Conservation (phyloP, 2,329 filamentous ascomycete genomes). For the Verticillium nonalfalfae region DNA sequence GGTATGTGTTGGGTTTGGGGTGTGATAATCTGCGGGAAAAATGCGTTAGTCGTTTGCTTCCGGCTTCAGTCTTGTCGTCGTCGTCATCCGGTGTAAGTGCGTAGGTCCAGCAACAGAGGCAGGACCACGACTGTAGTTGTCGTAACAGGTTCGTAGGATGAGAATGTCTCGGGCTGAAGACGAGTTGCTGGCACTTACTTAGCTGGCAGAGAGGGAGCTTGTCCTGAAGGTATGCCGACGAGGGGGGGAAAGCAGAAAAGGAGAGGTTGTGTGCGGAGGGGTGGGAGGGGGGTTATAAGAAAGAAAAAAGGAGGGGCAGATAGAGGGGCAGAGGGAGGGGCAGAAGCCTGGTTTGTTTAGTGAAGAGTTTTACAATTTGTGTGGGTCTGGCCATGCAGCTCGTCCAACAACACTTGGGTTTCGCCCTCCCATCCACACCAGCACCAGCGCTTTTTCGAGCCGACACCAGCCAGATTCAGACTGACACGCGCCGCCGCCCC, state of each 20-base stretch:
- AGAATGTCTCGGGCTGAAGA: too few relatives aligned
- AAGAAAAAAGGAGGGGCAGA: neutral
- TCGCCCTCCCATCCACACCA: neutral
- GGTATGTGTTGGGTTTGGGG: neutral
- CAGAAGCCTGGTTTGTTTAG: neutral
- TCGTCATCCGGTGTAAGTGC: neutral
- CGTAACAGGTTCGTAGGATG: too few relatives aligned
- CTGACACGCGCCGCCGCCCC: neutral
- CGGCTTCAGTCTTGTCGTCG: neutral
- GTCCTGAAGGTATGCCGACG: constrained; percentile 3
- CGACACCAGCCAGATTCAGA: neutral
- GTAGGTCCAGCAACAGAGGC: too few relatives aligned
- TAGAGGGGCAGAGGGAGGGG: constrained; percentile 1
- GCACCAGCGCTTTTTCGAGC: neutral
- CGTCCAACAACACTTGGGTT: neutral
- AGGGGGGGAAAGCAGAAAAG: neutral
- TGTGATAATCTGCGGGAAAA: neutral
- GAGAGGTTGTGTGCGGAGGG: neutral
- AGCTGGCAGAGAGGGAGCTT: neutral
- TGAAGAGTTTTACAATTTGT: neutral
- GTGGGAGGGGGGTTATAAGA: neutral
- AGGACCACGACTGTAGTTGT: too few relatives aligned
- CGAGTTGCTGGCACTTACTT: neutral
- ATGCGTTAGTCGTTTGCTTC: neutral
- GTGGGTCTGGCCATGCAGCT: neutral